phyloP scores from a whole-genome alignment of 164 flowering plant genomes.

The Macadamia integrifolia region DNA sequence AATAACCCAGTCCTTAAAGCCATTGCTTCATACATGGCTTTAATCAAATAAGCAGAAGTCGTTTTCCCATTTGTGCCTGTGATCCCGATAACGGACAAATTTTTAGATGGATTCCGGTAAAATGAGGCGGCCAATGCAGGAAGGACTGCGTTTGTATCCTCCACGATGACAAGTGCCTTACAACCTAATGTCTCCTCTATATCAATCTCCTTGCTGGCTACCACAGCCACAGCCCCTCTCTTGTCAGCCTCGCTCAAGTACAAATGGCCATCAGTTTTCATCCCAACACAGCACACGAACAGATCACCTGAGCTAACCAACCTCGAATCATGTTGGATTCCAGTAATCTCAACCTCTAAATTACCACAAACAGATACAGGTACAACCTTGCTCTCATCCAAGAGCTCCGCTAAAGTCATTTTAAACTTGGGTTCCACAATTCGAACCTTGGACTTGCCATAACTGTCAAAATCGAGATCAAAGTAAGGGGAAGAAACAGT shows the following conservation, averaged over 20 bases:
- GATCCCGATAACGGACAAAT: constrained; percentile 87
- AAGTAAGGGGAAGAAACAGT: constrained; percentile 27
- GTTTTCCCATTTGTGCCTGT: constrained; percentile 92
- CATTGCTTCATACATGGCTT: constrained; percentile 88
- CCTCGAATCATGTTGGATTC: constrained; percentile 88
- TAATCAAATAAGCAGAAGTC: constrained; percentile 65
- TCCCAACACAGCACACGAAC: constrained; percentile 86
- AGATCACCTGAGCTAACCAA: constrained; percentile 76
- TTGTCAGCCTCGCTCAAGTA: constrained; percentile 84
- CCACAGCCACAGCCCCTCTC: constrained; percentile 97
- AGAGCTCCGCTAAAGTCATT: constrained; percentile 81
- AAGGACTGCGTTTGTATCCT: constrained; percentile 75
- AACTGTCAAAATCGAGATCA: constrained; percentile 73
- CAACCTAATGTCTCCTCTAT: constrained; percentile 83
- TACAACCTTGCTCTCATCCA: constrained; percentile 91
- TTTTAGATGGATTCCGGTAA: constrained; percentile 65
- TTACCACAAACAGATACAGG: constrained; percentile 80
- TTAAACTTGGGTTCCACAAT: constrained; percentile 85
- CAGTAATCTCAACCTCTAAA: constrained; percentile 77
- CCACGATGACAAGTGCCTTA: constrained; percentile 89
- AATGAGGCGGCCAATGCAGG: constrained; percentile 77
- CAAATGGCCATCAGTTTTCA: constrained; percentile 79
- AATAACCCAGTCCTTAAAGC: constrained; percentile 91
- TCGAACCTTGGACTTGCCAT: constrained; percentile 46
- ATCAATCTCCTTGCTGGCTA: constrained; percentile 86